A percentile compares a stretch with the other conserved stretches of the same genome.
Conservation (phyloP, 345 rosid species). For the Lepidium didymum region DNA sequence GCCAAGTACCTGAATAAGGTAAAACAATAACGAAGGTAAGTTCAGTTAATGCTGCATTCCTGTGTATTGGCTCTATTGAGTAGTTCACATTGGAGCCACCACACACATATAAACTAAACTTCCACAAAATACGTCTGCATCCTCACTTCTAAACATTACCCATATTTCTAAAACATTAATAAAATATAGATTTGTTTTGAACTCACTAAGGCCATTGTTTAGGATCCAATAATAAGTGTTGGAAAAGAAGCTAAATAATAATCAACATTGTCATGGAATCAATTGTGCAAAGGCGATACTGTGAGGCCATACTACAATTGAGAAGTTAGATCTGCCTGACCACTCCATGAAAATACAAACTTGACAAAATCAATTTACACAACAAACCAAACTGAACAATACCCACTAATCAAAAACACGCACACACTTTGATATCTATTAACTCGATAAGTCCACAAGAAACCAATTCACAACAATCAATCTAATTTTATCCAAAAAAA, state of each 20-base stretch:
- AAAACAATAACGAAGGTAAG: background rate
- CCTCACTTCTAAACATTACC: background rate
- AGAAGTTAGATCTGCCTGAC: background rate
- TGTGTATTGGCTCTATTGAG: background rate
- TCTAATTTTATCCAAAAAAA: slow-evolving; percentile 3
- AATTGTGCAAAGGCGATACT: background rate
- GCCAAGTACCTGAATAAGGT: slow-evolving; percentile 59
- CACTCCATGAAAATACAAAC: background rate
- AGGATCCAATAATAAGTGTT: background rate
- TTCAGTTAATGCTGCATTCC: background rate
- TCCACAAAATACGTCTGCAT: background rate
- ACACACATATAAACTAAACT: background rate
- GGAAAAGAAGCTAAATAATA: background rate
- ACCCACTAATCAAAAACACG: background rate
- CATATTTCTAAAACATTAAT: background rate
- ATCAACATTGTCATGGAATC: background rate
- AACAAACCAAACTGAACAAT: background rate
- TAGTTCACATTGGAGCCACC: background rate
- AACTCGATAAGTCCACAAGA: background rate
- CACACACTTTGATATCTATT: background rate
- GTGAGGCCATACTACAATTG: background rate
- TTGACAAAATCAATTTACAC: background rate
- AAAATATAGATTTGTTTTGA: background rate
- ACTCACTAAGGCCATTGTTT: background rate
- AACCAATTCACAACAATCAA: background rate